phyloP scores from a whole-genome alignment of 1,284 basidiomycete genomes.

The Sporisorium graminicola region DNA sequence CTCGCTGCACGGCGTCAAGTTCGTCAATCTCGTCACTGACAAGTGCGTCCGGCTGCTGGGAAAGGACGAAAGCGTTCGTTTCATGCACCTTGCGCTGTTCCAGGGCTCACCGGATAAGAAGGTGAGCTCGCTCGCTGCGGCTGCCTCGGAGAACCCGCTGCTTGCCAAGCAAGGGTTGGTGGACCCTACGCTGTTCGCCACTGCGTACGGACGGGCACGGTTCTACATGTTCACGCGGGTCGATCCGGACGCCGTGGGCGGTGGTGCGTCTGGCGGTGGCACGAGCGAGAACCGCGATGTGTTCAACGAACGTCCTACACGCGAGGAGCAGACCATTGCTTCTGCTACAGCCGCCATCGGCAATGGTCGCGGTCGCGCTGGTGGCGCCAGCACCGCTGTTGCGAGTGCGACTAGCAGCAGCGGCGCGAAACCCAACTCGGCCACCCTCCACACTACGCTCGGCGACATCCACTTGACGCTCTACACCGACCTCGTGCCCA shows the following conservation, averaged over 20 bases:
- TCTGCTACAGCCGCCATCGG: slow-evolving; percentile 74
- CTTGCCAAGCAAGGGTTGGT: slow-evolving; percentile 77
- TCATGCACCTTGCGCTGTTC: slow-evolving; percentile 88
- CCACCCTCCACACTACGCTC: slow-evolving; percentile 92
- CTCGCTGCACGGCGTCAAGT: slow-evolving; percentile 94
- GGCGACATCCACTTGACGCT: slow-evolving; percentile 89
- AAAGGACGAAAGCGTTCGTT: slow-evolving; percentile 93
- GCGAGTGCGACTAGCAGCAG: neutral
- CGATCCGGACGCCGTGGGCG: slow-evolving; percentile 74
- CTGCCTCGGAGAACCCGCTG: slow-evolving; percentile 93
- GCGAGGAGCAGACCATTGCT: slow-evolving; percentile 94
- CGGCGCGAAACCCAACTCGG: slow-evolving; percentile 65
- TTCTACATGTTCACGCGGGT: slow-evolving; percentile 96
- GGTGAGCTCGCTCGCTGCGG: slow-evolving; percentile 84
- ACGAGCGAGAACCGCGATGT: slow-evolving; percentile 82
- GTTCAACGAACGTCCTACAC: slow-evolving; percentile 97
- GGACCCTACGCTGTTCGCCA: slow-evolving; percentile 93
- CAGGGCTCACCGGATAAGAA: slow-evolving; percentile 92
- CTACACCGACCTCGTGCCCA: slow-evolving; percentile 91
- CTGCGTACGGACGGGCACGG: slow-evolving; percentile 90
- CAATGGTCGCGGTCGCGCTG: slow-evolving; percentile 17
- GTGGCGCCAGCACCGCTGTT: slow-evolving; percentile 1
- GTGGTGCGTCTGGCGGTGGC: slow-evolving; percentile 66
- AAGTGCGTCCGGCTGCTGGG: slow-evolving; percentile 89
- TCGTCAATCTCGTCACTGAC: slow-evolving; percentile 94